phyloP scores from a whole-genome alignment of 306 rosid species.

The Morella rubra region DNA sequence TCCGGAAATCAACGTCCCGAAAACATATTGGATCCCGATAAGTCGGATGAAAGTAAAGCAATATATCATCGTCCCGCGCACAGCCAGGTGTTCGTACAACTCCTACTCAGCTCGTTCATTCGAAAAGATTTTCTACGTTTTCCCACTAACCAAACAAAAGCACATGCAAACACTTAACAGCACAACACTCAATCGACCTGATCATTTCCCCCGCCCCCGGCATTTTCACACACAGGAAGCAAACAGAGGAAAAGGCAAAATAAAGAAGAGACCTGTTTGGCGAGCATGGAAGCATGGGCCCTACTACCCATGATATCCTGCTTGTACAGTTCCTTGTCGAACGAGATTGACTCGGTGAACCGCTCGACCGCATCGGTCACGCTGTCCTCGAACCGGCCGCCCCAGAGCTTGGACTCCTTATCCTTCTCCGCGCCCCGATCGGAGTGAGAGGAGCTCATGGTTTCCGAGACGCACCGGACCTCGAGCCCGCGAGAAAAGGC shows the following conservation, averaged over 20 bases:
- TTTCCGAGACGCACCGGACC: slow-evolving; percentile 19
- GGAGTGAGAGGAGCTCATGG: slow-evolving; percentile 11
- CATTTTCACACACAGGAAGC: background rate
- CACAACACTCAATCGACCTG: background rate
- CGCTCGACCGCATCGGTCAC: slow-evolving; percentile 87
- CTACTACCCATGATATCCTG: slow-evolving; percentile 83
- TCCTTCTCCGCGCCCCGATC: slow-evolving; percentile 20
- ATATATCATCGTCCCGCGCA: background rate
- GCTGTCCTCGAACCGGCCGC: slow-evolving; percentile 89
- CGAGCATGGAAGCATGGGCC: slow-evolving; percentile 96
- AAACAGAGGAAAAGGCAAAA: background rate
- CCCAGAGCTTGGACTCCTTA: slow-evolving; percentile 93
- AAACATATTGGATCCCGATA: background rate
- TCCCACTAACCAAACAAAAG: background rate
- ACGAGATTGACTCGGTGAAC: slow-evolving; percentile 92
- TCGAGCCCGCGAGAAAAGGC: slow-evolving; percentile 4
- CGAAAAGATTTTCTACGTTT: background rate
- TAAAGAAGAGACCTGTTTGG: slow-evolving; percentile 57
- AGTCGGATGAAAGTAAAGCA: background rate
- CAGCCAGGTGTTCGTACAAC: background rate
- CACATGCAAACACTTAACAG: background rate
- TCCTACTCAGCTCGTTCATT: background rate
- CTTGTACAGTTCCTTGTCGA: slow-evolving; percentile 75
- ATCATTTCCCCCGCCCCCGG: background rate
- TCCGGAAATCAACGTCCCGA: background rate